Evolutionary conservation across 192 early-diverging fungal species (phyloP), one percentile per base, ranked within the genome.

Genomic region (Umbelopsis sp.): DNA sequence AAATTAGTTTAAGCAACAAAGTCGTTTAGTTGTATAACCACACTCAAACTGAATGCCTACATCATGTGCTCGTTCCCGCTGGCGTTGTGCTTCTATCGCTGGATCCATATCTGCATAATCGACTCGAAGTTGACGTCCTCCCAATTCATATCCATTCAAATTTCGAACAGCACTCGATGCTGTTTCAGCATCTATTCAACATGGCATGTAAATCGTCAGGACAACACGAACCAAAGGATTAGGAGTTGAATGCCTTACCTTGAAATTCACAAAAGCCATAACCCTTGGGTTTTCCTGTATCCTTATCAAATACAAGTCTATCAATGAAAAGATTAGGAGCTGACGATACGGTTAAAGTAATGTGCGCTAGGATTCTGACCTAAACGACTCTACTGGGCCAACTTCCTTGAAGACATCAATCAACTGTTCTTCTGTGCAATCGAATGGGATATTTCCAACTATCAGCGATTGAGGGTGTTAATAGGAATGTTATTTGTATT

Each of bases 201-300:
- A 49, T 2, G 2, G 17, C 10, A 16, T 17, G n/a, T 16, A 3
- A 21, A 3, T 49, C 47, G 47, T 17, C 16, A 6, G 16, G 16
- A 16, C 5, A 49, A 17, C 21, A 66, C 20, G 1, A 12, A 12
- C 5, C 5, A 25, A 17, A 2, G 2, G 20, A 41, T 45, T 32
- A n/a, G 26, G 25, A 0, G 10, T 32, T 66, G 14, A 31, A 32
- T 25, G n/a, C n/a, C 20, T 41, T 68, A 91, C 90, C 90, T 67
- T 91, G 85, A 49, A 89, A 98, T 74, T 96, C 93, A 70, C 95
- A 96, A 82, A 97, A 97, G 20, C 97, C 97, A 84, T 91, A 99
- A 16, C 97, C 97, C 69, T 93, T 93, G 21, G 97, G 90, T 78
- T 94, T 90, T 75, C 92, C 86, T 52, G 88, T 86, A 9, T 95